Evolutionary conservation across 768 basidiomycete species (phyloP).

Genomic region (Kwoniella mangroviensis): DNA sequence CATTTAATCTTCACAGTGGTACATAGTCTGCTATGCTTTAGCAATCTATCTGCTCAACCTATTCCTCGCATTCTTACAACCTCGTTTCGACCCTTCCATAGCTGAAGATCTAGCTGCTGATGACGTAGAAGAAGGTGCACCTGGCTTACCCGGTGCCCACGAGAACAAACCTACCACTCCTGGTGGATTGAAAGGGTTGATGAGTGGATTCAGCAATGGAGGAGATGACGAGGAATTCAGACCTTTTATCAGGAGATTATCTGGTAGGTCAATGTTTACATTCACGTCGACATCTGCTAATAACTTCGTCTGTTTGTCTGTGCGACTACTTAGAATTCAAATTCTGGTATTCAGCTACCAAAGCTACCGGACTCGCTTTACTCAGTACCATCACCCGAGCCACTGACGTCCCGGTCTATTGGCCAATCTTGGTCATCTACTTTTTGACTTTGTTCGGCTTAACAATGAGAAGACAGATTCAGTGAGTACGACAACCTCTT

Average conservation of each 20-base stretch:
- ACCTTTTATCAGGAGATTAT: conserved; percentile 91
- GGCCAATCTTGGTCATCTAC: conserved; percentile 97
- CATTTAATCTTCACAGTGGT: conserved; percentile 27
- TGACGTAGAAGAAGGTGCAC: conserved; percentile 91
- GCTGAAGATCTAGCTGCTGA: conserved; percentile 91
- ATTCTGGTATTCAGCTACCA: conserved; percentile 82
- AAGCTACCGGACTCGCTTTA: conserved; percentile 80
- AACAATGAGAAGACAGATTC: conserved; percentile 95
- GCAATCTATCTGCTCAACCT: conserved; percentile 96
- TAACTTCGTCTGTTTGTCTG: too few species aligned
- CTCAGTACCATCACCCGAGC: conserved; percentile 78
- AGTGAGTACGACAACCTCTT: conserved; percentile 64
- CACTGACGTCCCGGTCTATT: conserved; percentile 97
- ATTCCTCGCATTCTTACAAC: conserved; percentile 95
- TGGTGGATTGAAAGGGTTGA: conserved; percentile 48
- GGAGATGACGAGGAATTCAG: conserved; percentile 90
- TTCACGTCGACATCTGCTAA: too few species aligned
- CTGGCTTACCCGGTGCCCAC: conserved; percentile 58
- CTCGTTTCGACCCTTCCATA: conserved; percentile 94
- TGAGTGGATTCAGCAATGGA: conserved; percentile 50
- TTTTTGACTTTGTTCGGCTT: conserved; percentile 93
- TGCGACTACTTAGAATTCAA: conserved; percentile 55
- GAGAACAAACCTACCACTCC: conserved; percentile 33
- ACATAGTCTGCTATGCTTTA: conserved; percentile 68
- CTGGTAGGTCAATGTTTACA: conserved; percentile 57